Evolutionary conservation across 2,329 filamentous ascomycete species (phyloP).

Genomic region (Neoscytalidium dimidiatum): DNA sequence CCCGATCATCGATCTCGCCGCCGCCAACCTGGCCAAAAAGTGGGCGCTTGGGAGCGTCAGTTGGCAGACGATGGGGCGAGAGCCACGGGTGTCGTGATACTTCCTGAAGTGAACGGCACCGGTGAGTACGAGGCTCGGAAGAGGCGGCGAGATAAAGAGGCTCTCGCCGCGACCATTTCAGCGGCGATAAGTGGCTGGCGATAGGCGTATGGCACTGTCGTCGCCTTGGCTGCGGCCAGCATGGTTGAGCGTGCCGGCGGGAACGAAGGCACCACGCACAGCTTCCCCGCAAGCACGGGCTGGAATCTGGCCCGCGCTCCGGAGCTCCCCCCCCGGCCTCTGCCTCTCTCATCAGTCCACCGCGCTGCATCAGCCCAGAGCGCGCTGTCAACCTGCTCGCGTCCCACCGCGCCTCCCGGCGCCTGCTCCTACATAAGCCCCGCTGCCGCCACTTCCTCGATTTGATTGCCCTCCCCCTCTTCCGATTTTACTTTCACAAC

Average conservation of each 20-base stretch:
- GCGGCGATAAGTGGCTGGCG: background rate
- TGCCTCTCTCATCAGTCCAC: slow-evolving; percentile 10
- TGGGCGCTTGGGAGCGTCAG: slow-evolving; percentile 1
- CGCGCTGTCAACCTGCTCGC: slow-evolving; percentile 11
- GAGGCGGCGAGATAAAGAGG: background rate
- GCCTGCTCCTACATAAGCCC: slow-evolving; percentile 4
- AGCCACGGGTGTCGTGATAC: background rate
- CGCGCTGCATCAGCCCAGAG: slow-evolving; percentile 10
- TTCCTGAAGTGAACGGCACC: background rate
- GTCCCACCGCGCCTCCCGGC: slow-evolving; percentile 9
- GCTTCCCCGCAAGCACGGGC: slow-evolving; percentile 15
- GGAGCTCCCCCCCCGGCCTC: slow-evolving; percentile 6
- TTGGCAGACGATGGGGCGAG: background rate
- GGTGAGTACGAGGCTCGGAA: background rate
- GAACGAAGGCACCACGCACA: slow-evolving; percentile 2
- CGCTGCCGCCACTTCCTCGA: background rate
- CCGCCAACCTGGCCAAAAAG: background rate
- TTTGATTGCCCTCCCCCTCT: background rate
- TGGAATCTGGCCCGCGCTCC: background rate
- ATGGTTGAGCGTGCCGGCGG: background rate
- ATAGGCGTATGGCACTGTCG: slow-evolving; percentile 6
- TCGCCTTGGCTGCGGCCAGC: background rate
- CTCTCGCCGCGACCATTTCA: background rate
- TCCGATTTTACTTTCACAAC: background rate
- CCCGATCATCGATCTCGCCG: slow-evolving; percentile 8